phyloP scores from a whole-genome alignment of 2,329 filamentous ascomycete genomes.

The Malbranchea zuffiana region DNA sequence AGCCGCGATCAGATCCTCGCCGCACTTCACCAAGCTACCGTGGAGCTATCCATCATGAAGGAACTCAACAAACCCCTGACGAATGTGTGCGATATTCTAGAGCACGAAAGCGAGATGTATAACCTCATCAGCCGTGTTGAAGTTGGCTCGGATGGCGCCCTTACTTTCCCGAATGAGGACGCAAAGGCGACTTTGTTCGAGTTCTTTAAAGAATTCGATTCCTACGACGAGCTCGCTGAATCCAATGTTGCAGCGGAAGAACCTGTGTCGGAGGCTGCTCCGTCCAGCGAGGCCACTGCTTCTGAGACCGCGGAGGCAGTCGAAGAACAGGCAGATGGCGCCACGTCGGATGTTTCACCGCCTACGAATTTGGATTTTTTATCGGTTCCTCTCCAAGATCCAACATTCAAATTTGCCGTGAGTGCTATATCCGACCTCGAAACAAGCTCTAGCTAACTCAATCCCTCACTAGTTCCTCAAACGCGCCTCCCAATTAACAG shows the following conservation, averaged over 20 bases:
- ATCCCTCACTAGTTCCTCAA: slow-evolving; percentile 57
- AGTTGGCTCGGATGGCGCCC: slow-evolving; percentile 16
- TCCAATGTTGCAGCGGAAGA: slow-evolving; percentile 2
- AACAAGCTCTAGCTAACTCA: slow-evolving; percentile 13
- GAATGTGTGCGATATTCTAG: slow-evolving; percentile 25
- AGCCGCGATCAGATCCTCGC: slow-evolving; percentile 27
- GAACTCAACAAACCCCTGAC: slow-evolving; percentile 31
- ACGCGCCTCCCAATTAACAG: slow-evolving; percentile 70
- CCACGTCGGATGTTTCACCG: slow-evolving; percentile 2
- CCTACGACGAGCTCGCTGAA: slow-evolving; percentile 9
- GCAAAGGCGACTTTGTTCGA: slow-evolving; percentile 25
- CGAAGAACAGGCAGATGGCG: slow-evolving; percentile 6
- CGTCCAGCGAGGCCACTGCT: slow-evolving; percentile 7
- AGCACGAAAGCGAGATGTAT: slow-evolving; percentile 23
- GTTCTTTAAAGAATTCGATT: slow-evolving; percentile 24
- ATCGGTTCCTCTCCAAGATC: slow-evolving; percentile 45
- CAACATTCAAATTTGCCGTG: slow-evolving; percentile 62
- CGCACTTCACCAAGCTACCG: slow-evolving; percentile 45
- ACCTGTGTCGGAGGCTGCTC: slow-evolving; percentile 7
- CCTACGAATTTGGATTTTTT: slow-evolving; percentile 46
- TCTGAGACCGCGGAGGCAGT: slow-evolving; percentile 9
- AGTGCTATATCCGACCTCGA: slow-evolving; percentile 24
- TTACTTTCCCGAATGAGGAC: slow-evolving; percentile 26
- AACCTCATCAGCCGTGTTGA: slow-evolving; percentile 25
- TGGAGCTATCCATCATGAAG: slow-evolving; percentile 45